These are phyloP conservation scores for Claviceps citrina DNA, from an alignment of 2,329 filamentous ascomycete species.

Conservation along the genomic window DNA sequence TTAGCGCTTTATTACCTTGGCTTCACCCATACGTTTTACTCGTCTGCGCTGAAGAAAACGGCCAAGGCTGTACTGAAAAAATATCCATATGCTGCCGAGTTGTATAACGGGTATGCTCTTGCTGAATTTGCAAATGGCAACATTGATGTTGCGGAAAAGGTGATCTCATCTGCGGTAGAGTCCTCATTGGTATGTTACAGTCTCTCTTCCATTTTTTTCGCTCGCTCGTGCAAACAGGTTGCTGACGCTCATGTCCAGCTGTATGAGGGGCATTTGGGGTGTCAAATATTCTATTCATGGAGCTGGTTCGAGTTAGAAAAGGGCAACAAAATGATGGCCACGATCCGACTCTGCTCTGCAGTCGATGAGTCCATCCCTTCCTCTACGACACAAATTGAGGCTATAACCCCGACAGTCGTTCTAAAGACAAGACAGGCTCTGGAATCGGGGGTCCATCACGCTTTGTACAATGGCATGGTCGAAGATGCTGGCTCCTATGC, in stretches of 20 bases:
- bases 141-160: constrained; percentile 40
- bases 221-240: not conserved
- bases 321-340: constrained; percentile 19
- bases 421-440: constrained; percentile 42
- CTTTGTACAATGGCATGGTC: constrained; percentile 33
- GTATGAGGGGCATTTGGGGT: constrained; percentile 9
- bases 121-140: constrained; percentile 50
- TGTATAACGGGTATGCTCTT: constrained; percentile 70
- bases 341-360: constrained; percentile 25
- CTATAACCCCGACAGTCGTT: constrained; percentile 22
- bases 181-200: constrained; percentile 16
- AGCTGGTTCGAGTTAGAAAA: constrained; percentile 48
- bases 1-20: constrained; percentile 58
- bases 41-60: constrained; percentile 44
- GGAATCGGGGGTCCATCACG: constrained; percentile 36
- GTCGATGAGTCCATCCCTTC: constrained; percentile 16
- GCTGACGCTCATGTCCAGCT: constrained; percentile 9
- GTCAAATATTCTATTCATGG: constrained; percentile 44
- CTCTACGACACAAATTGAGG: constrained; percentile 6
- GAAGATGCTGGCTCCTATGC: constrained; percentile 38
- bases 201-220: not conserved
- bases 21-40: constrained; percentile 40
- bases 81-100: constrained; percentile 42
- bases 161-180: constrained; percentile 49
- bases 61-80: constrained; percentile 62